phyloP scores from a whole-genome alignment of 352 stramenopile genomes.

The Phytopythium vexans region DNA sequence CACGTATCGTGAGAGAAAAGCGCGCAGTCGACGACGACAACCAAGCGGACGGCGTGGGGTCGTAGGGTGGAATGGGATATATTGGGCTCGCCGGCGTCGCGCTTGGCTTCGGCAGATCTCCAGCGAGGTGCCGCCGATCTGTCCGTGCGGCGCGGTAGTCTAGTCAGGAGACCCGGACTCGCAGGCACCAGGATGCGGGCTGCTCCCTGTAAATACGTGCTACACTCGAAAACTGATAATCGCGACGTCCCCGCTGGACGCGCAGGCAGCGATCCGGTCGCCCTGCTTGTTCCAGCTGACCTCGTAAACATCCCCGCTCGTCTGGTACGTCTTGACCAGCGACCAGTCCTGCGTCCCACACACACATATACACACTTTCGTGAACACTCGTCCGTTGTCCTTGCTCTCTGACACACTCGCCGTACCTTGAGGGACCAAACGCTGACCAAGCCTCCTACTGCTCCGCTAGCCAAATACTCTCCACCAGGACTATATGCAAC shows the following conservation, averaged over 20 bases:
- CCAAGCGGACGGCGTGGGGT: no score
- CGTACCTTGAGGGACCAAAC: conserved; percentile 96
- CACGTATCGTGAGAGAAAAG: no score
- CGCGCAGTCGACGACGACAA: no score
- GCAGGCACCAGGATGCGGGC: no score
- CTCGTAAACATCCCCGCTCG: conserved; percentile 97
- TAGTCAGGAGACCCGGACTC: no score
- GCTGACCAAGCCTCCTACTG: conserved; percentile 96
- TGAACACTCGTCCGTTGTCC: background rate
- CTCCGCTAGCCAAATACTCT: conserved; percentile 95
- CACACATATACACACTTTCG: background rate
- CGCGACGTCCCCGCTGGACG: conserved; percentile 83
- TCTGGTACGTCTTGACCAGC: conserved; percentile 87
- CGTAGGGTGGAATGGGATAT: no score
- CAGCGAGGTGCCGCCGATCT: no score
- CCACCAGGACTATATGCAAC: conserved; percentile 87
- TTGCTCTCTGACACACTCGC: conserved; percentile 33
- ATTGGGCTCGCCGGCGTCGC: no score
- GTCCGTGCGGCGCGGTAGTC: no score
- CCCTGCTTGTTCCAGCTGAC: conserved; percentile 96
- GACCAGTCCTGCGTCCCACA: conserved; percentile 45
- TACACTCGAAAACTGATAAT: conserved; percentile 91
- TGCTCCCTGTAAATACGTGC: conserved; percentile 58
- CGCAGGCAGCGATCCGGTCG: conserved; percentile 82
- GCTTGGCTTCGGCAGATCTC: no score